Evolutionary conservation across 78 protist genomes (phyloP), one percentile per base, ranked within the genome.

Genomic region (Pigoraptor vietnamica): DNA sequence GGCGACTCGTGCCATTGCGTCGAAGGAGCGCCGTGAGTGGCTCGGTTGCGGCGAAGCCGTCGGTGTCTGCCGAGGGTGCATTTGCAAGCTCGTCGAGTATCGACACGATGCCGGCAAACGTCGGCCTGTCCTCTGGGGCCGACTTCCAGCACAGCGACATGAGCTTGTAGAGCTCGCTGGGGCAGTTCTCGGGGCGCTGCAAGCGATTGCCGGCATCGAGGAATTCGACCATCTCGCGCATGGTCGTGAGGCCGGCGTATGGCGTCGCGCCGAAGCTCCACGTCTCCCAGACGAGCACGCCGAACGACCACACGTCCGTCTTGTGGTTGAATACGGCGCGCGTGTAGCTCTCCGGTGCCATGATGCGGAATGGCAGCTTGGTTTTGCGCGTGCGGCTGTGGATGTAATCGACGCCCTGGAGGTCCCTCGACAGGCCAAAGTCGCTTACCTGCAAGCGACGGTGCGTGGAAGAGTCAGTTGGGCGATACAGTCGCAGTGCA

Each of bases 271-370:
- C 37, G 1, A 33, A 6, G 35, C 32, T 82, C 38, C 6, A 82
- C 34, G 33, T 14, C 38, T 82, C 87, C 21, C 2, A 82, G 39
- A 29, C 0, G 24, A 82, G 39, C 87, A 82, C 87, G 19, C 87
- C 87, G 19, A 82, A 82, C 21, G 39, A 34, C 87, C 87, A 82
- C 34, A 82, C 87, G 87, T 82, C 87, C 87, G 87, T 34, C 39
- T 39, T 37, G 2, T 1, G 6, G 67, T 48, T 48, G 67, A 48
- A 48, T 21, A 14, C 14, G 29, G 67, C 67, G 14, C 67, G 67
- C 67, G 6, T 48, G 67, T 21, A 48, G 67, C 67, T 21, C 14
- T 48, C 67, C 29, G 67, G 67, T 14, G 67, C 67, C 67, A 48
- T 48, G 6, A 48, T 48, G 67, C 67, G 67, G 14, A 48, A 48